Conservation (phyloP, 2,329 filamentous ascomycete genomes). For the Ophiosphaerella korrae region DNA sequence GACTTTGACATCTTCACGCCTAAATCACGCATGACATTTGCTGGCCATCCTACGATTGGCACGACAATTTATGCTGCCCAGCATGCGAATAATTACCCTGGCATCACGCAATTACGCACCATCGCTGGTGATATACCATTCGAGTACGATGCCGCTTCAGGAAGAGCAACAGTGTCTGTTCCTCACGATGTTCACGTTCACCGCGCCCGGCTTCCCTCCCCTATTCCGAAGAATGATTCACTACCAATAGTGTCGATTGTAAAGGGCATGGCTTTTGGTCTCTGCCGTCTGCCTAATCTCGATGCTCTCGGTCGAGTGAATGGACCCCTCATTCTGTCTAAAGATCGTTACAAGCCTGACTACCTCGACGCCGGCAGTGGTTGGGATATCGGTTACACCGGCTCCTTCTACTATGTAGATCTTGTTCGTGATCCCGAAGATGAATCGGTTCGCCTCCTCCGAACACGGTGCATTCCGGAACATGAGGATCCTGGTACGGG, state of each 20-base stretch:
- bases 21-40: slow-evolving; percentile 57
- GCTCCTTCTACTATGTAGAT: slow-evolving; percentile 60
- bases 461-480: slow-evolving; percentile 63
- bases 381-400: slow-evolving; percentile 59
- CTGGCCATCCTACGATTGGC: slow-evolving; percentile 63
- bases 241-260: too few species aligned
- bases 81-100: slow-evolving; percentile 17
- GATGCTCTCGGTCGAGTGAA: slow-evolving; percentile 47
- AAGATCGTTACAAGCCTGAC: slow-evolving; percentile 32
- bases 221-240: too few species aligned
- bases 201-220: too few species aligned
- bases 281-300: slow-evolving; percentile 59
- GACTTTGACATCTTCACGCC: slow-evolving; percentile 60
- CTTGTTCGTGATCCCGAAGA: slow-evolving; percentile 46
- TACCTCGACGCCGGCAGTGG: slow-evolving; percentile 42
- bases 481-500: slow-evolving; percentile 57
- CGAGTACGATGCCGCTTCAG: too few species aligned
- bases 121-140: slow-evolving; percentile 18
- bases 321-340: slow-evolving; percentile 49
- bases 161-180: too few species aligned
- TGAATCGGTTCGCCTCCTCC: slow-evolving; percentile 42
- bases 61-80: slow-evolving; percentile 52
- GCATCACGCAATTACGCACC: slow-evolving; percentile 14
- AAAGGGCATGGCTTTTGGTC: too few species aligned
- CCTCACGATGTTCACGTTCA: too few species aligned